These are phyloP conservation scores for Gryganskiella cystojenkinii DNA, from an alignment of 192 early-diverging fungal species.

Conservation along the genomic window DNA sequence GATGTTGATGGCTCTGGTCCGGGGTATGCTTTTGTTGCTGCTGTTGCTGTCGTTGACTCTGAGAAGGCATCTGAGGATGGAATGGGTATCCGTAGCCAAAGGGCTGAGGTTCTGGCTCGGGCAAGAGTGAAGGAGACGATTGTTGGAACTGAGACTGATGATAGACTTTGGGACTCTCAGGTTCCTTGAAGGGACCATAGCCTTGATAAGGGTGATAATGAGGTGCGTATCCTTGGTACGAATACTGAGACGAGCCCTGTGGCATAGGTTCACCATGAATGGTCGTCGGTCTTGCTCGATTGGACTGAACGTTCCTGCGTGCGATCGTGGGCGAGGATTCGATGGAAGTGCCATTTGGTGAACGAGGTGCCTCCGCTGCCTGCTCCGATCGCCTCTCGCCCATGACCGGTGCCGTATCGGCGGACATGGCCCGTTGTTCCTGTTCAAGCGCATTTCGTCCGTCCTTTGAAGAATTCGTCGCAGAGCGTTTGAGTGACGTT, in stretches of 20 bases:
- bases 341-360: slow-evolving; percentile 6
- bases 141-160: slow-evolving; percentile 20
- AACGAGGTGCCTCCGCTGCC: background rate
- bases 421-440: background rate
- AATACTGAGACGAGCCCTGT: background rate
- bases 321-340: slow-evolving; percentile 24
- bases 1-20: background rate
- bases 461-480: too few species aligned
- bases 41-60: slow-evolving; percentile 5
- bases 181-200: background rate
- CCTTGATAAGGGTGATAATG: background rate
- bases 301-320: slow-evolving; percentile 12
- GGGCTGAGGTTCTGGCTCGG: slow-evolving; percentile 3
- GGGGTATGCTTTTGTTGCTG: background rate
- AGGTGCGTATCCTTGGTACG: slow-evolving; percentile 3
- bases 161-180: background rate
- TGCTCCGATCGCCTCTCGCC: background rate
- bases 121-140: slow-evolving; percentile 6
- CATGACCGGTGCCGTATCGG: too few species aligned
- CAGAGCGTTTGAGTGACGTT: too few species aligned
- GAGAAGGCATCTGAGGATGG: background rate
- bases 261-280: slow-evolving; percentile 48
- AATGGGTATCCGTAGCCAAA: background rate
- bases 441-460: too few species aligned
- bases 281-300: slow-evolving; percentile 31